phyloP scores from a whole-genome alignment of 768 basidiomycete species.

The Hysterangium stoloniferum region DNA sequence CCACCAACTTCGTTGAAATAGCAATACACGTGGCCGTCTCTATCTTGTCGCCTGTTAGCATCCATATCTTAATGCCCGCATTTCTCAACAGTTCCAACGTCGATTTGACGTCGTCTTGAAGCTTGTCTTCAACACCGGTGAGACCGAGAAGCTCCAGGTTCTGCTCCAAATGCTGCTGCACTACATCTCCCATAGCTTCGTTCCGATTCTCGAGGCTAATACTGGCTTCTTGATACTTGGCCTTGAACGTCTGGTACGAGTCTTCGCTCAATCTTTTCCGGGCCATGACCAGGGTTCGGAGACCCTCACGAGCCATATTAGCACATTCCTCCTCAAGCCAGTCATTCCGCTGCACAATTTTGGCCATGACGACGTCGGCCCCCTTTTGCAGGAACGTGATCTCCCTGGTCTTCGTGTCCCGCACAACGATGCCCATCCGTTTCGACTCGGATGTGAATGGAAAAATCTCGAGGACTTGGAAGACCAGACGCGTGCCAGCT shows the following conservation, averaged over 20 bases:
- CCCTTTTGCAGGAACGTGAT: constrained; percentile 93
- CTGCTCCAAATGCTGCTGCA: constrained; percentile 70
- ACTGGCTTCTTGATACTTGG: constrained; percentile 67
- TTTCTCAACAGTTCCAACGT: constrained; percentile 90
- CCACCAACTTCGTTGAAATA: constrained; percentile 92
- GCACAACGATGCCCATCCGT: constrained; percentile 96
- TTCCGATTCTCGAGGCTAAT: constrained; percentile 71
- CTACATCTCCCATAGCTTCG: constrained; percentile 70
- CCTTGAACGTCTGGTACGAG: constrained; percentile 67
- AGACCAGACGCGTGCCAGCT: constrained; percentile 52
- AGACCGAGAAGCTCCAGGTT: constrained; percentile 89
- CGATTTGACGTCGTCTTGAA: constrained; percentile 94
- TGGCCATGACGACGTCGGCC: constrained; percentile 96
- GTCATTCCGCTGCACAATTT: constrained; percentile 92
- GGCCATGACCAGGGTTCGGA: constrained; percentile 90
- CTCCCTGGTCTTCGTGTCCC: constrained; percentile 66
- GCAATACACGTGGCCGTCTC: constrained; percentile 98
- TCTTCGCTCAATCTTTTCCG: constrained; percentile 66
- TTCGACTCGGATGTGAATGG: constrained; percentile 99
- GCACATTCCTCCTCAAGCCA: constrained; percentile 99
- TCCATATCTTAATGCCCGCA: constrained; percentile 99
- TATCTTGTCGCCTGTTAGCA: constrained; percentile 98
- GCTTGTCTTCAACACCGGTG: constrained; percentile 98
- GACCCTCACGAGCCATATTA: constrained; percentile 96
- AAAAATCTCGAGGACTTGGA: constrained; percentile 89